Conservation (phyloP, 2,329 filamentous ascomycete species). For the Beauveria varroae region DNA sequence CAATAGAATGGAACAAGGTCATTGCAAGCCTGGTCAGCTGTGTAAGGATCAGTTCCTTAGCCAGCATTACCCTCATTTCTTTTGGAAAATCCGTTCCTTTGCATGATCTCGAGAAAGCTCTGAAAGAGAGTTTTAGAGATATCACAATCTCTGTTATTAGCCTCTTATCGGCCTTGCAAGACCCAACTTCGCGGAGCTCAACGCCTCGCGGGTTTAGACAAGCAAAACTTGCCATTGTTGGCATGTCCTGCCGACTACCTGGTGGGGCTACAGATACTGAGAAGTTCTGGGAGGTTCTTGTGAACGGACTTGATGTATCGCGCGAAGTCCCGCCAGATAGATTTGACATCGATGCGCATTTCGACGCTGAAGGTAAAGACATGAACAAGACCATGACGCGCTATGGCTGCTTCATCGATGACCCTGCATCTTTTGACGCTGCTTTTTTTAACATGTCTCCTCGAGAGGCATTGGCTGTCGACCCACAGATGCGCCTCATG, state of each 20-base stretch:
- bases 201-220: not conserved
- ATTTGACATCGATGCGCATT: conserved; percentile 60
- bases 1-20: conserved; percentile 13
- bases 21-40: conserved; percentile 4
- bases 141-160: not conserved
- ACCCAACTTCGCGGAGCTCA: not conserved
- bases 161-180: not conserved
- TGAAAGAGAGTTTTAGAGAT: not conserved
- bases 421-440: conserved; percentile 65
- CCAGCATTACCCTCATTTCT: not conserved
- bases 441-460: conserved; percentile 53
- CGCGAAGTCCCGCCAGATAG: no score
- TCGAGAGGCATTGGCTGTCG: no score
- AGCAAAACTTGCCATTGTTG: no score
- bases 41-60: not conserved
- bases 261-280: no score
- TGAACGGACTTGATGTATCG: no score
- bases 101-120: not conserved
- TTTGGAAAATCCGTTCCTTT: not conserved
- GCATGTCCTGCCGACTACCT: no score
- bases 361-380: conserved; percentile 57
- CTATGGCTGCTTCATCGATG: conserved; percentile 60
- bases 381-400: conserved; percentile 61
- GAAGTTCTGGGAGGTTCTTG: no score
- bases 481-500: no score